phyloP scores from a whole-genome alignment of 1,139 yeast species.

The Suhomyces anneliseae region DNA sequence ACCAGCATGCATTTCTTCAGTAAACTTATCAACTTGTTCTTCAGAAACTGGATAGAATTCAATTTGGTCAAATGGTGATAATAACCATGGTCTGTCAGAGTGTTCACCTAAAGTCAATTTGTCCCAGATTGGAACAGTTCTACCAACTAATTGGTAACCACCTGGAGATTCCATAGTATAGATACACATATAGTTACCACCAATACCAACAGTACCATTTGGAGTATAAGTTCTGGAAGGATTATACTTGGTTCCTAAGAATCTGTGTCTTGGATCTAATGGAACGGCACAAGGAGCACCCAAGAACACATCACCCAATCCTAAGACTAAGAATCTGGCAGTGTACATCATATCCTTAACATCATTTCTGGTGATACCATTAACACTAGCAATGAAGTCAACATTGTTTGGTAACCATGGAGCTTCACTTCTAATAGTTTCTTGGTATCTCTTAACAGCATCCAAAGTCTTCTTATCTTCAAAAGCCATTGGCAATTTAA shows the following conservation, averaged over 20 bases:
- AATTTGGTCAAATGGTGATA: conserved; percentile 89
- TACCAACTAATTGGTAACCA: conserved; percentile 94
- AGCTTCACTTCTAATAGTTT: conserved; percentile 88
- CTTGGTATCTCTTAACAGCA: conserved; percentile 87
- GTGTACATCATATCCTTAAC: conserved; percentile 82
- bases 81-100: conserved; percentile 81
- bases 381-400: conserved; percentile 87
- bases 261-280: conserved; percentile 91
- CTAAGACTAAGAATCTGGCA: conserved; percentile 88
- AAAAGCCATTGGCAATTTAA: conserved; percentile 92
- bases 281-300: conserved; percentile 99
- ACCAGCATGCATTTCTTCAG: conserved; percentile 81
- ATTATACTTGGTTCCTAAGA: conserved; percentile 89
- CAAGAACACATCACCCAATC: conserved; percentile 94
- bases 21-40: conserved; percentile 68
- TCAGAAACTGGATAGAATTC: conserved; percentile 92
- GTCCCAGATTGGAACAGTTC: conserved; percentile 98
- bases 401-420: conserved; percentile 99
- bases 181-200: conserved; percentile 98
- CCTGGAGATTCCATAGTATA: conserved; percentile 99
- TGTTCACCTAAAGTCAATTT: conserved; percentile 76
- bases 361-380: conserved; percentile 72
- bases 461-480: conserved; percentile 87
- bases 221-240: conserved; percentile 97
- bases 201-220: conserved; percentile 95